Percentiles rank a stretch among this genome's conserved stretches.
phyloP scores from a whole-genome alignment of 83 land plant genomes.

The Thuja plicata region DNA sequence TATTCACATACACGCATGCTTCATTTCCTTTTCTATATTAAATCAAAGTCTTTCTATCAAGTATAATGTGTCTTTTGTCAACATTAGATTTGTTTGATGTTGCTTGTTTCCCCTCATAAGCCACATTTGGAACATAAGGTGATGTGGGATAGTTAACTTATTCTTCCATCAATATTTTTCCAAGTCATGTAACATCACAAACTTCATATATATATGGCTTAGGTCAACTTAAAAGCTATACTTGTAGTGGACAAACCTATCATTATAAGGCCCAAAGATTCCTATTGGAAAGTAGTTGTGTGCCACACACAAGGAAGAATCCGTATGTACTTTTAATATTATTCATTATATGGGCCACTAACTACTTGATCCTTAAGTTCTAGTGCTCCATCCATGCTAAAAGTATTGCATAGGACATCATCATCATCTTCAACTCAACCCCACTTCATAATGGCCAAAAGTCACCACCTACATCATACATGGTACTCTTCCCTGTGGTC shows the following conservation, averaged over 20 bases:
- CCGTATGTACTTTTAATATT: slow-evolving; percentile 4
- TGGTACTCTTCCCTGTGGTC: background rate
- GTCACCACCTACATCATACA: background rate
- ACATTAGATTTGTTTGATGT: background rate
- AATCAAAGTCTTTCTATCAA: background rate
- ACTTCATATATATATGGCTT: background rate
- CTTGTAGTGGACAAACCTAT: background rate
- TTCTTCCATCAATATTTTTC: background rate
- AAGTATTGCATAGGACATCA: too few species aligned
- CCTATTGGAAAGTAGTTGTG: background rate
- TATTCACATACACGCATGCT: background rate
- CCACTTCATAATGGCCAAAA: background rate
- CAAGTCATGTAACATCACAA: background rate
- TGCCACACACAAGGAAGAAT: slow-evolving; percentile 3
- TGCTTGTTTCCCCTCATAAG: background rate
- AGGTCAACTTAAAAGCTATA: background rate
- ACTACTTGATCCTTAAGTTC: background rate
- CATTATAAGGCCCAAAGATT: background rate
- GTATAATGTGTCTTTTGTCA: background rate
- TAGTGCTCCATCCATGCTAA: background rate
- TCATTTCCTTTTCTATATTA: background rate
- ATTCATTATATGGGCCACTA: background rate
- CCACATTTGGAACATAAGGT: background rate
- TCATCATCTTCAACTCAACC: background rate
- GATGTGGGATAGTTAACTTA: background rate